Conservation (phyloP, 768 basidiomycete genomes). For the Psilocybe azurescens region DNA sequence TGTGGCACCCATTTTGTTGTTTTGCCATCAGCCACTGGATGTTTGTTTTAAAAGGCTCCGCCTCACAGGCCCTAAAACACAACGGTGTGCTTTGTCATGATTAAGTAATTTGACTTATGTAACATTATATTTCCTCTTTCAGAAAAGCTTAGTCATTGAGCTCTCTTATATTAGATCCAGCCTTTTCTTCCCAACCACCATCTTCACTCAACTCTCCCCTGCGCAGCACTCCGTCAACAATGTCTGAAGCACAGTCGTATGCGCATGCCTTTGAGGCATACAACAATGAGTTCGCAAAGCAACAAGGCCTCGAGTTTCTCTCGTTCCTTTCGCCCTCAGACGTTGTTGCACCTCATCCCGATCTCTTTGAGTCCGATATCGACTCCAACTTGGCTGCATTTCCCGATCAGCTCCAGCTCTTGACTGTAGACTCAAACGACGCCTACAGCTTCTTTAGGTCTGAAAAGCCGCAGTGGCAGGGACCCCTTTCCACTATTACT, state of each 20-base stretch:
- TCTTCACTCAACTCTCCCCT: constrained; percentile 30
- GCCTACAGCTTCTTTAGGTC: constrained; percentile 68
- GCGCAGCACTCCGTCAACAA: constrained; percentile 36
- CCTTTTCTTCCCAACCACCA: constrained; percentile 36
- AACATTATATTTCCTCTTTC: no score
- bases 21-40: no score
- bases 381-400: constrained; percentile 72
- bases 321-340: constrained; percentile 73
- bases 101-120: no score
- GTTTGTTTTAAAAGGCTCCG: no score
- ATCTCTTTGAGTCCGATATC: constrained; percentile 84
- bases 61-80: no score
- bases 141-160: no score
- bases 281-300: constrained; percentile 41
- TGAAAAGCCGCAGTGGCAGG: constrained; percentile 63
- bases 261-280: constrained; percentile 37
- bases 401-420: constrained; percentile 67
- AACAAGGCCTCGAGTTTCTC: constrained; percentile 64
- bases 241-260: constrained; percentile 40
- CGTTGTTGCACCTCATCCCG: constrained; percentile 78
- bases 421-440: constrained; percentile 68
- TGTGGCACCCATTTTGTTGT: no score
- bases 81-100: no score
- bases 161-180: no score
- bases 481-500: constrained; percentile 78